Evolutionary conservation across 306 rosid genomes (phyloP).

Genomic region (Abrus precatorius): DNA sequence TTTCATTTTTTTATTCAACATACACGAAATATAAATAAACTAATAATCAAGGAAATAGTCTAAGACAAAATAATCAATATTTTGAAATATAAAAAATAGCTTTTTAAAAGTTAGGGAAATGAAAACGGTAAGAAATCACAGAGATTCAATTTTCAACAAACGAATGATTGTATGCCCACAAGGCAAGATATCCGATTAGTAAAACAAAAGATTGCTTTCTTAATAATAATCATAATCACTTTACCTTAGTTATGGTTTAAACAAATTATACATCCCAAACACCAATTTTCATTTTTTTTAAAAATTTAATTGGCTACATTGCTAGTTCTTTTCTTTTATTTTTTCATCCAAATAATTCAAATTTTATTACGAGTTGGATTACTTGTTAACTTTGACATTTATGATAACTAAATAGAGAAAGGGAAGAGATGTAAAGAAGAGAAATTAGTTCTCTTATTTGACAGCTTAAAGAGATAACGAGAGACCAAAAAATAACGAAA

Average conservation of each 20-base stretch:
- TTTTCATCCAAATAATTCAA: neutral
- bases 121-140: slow-evolving; percentile 5
- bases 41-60: slow-evolving; percentile 4
- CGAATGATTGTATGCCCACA: slow-evolving; percentile 43
- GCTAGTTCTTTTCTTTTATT: too few relatives aligned
- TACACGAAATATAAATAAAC: neutral
- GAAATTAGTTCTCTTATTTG: neutral
- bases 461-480: neutral
- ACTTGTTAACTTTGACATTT: neutral
- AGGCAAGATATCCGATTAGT: slow-evolving; percentile 31
- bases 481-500: too few relatives aligned
- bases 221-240: slow-evolving; percentile 9
- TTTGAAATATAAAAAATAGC: neutral
- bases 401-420: neutral
- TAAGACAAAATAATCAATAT: slow-evolving; percentile 9
- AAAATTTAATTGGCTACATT: too few relatives aligned
- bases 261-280: too few relatives aligned
- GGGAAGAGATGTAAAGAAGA: too few relatives aligned
- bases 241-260: too few relatives aligned
- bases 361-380: too few relatives aligned
- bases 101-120: neutral
- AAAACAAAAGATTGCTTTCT: neutral
- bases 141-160: slow-evolving; percentile 34
- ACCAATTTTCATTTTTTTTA: neutral
- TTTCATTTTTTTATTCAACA: neutral